Conservation (phyloP, 495 filamentous ascomycete genomes). For the Annulohypoxylon bovei region DNA sequence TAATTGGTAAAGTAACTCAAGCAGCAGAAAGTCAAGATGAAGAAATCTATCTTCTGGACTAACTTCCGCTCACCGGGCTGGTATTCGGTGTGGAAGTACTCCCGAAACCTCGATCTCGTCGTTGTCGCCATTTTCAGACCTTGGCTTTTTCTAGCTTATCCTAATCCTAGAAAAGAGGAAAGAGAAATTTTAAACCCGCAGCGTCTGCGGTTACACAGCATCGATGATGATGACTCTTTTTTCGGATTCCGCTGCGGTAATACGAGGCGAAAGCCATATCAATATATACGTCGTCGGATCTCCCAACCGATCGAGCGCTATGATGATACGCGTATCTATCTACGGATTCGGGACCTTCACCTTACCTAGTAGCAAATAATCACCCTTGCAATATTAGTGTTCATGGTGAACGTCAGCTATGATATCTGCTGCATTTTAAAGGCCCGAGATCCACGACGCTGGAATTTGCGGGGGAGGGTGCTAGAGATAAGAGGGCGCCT, state of each 20-base stretch:
- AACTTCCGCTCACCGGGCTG: slow-evolving; percentile 57
- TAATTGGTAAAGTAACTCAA: slow-evolving; percentile 65
- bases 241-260: slow-evolving; percentile 1
- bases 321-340: slow-evolving; percentile 20
- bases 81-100: slow-evolving; percentile 49
- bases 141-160: slow-evolving; percentile 24
- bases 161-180: slow-evolving; percentile 15
- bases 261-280: slow-evolving; percentile 16
- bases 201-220: slow-evolving; percentile 19
- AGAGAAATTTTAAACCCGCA: neutral
- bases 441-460: slow-evolving; percentile 23
- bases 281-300: slow-evolving; percentile 11
- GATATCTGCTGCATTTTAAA: slow-evolving; percentile 20
- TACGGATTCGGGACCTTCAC: neutral
- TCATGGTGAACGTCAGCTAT: slow-evolving; percentile 4
- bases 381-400: neutral
- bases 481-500: slow-evolving; percentile 19
- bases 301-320: slow-evolving; percentile 4
- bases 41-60: slow-evolving; percentile 69
- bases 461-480: slow-evolving; percentile 32
- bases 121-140: slow-evolving; percentile 21
- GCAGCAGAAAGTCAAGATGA: slow-evolving; percentile 73
- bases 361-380: neutral
- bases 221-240: neutral
- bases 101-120: slow-evolving; percentile 37